These are phyloP conservation scores for Adansonia rubrostipa DNA, from an alignment of 441 rosid species.

Conservation along the genomic window DNA sequence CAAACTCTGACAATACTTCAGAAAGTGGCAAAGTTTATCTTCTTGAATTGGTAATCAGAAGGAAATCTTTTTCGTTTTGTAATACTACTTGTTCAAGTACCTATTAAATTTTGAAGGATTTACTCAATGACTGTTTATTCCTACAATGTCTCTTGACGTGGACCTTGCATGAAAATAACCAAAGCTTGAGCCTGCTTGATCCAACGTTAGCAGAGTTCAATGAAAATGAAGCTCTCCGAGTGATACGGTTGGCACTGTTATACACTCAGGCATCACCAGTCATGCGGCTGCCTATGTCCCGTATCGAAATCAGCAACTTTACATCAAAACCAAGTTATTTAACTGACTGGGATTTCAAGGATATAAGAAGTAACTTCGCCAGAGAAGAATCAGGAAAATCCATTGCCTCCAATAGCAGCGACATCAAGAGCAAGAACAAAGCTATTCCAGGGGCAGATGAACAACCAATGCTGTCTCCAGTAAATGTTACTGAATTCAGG, in stretches of 20 bases:
- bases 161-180: conserved; percentile 10
- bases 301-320: conserved; percentile 50
- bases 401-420: not conserved
- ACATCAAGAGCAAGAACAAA: not conserved
- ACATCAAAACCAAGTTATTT: conserved; percentile 59
- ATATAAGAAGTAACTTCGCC: not conserved
- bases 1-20: conserved; percentile 52
- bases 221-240: conserved; percentile 42
- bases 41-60: conserved; percentile 9
- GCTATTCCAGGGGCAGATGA: not conserved
- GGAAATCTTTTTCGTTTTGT: not conserved
- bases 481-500: not conserved
- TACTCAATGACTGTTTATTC: not conserved
- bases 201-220: conserved; percentile 31
- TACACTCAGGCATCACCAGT: conserved; percentile 67
- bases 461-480: not conserved
- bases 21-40: conserved; percentile 43
- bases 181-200: conserved; percentile 37
- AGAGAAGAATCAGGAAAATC: not conserved
- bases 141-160: conserved; percentile 5
- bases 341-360: conserved; percentile 51
- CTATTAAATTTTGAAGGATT: not conserved
- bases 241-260: conserved; percentile 42
- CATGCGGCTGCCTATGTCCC: conserved; percentile 62
- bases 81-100: conserved; percentile 14